These are phyloP conservation scores for Trichoderma polysporum DNA, from an alignment of 2,329 filamentous ascomycete species.

Conservation along the genomic window DNA sequence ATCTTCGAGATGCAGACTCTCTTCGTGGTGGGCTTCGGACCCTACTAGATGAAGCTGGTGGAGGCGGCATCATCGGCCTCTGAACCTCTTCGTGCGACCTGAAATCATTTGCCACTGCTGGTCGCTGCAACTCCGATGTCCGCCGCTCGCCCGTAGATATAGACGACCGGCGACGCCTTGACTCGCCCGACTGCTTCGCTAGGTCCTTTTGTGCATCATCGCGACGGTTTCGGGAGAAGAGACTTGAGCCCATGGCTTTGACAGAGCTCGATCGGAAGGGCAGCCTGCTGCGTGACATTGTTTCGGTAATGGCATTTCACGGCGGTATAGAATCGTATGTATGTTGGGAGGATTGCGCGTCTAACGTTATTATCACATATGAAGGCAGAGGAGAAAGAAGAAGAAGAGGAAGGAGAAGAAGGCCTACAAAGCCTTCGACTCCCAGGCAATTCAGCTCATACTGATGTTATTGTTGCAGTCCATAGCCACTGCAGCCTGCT, in stretches of 20 bases:
- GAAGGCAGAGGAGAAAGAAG: not conserved
- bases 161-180: conserved; percentile 9
- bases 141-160: not conserved
- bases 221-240: conserved; percentile 19
- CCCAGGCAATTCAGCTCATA: not conserved
- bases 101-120: not conserved
- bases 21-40: conserved; percentile 15
- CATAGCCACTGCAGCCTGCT: conserved; percentile 19
- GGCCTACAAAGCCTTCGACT: conserved; percentile 2
- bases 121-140: not conserved
- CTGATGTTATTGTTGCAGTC: not conserved
- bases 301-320: conserved; percentile 9
- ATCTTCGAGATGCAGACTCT: conserved; percentile 9
- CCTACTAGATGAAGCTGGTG: not conserved
- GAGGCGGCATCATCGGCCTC: conserved; percentile 10
- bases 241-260: conserved; percentile 20
- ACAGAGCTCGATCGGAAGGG: conserved; percentile 22
- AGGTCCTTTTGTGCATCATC: not conserved
- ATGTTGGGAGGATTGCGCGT: not conserved
- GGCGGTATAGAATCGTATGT: not conserved
- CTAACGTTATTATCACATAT: not conserved
- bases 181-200: conserved; percentile 4
- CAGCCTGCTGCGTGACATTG: conserved; percentile 20
- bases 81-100: conserved; percentile 13
- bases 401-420: not conserved